Evolutionary conservation across 768 basidiomycete genomes (phyloP).

Genomic region (Stropharia rugosoannulata): DNA sequence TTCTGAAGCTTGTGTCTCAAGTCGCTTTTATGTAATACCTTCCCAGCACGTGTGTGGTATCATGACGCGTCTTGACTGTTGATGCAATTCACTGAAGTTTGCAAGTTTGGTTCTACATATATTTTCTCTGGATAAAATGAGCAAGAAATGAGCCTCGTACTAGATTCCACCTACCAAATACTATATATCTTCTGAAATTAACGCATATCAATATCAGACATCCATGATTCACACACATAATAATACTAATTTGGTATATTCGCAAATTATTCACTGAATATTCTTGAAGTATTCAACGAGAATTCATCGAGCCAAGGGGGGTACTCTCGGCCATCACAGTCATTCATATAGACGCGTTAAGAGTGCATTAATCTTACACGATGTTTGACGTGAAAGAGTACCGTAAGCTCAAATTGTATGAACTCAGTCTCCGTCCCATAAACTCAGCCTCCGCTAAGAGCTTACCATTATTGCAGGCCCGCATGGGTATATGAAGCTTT

Average conservation of each 20-base stretch:
- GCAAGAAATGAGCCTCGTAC: too few species aligned
- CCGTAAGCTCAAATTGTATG: not conserved
- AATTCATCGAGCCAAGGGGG: too few species aligned
- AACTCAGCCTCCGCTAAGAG: not conserved
- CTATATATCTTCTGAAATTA: too few species aligned
- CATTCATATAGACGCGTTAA: too few species aligned
- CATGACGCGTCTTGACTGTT: not conserved
- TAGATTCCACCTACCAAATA: too few species aligned
- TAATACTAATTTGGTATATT: too few species aligned
- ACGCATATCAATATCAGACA: too few species aligned
- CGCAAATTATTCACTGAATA: not conserved
- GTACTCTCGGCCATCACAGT: too few species aligned
- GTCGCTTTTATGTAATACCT: not conserved
- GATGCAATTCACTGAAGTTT: too few species aligned
- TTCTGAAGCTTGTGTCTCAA: not conserved
- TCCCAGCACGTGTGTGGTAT: conserved; percentile 4
- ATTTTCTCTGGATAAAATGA: too few species aligned
- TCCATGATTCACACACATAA: too few species aligned
- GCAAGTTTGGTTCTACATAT: too few species aligned
- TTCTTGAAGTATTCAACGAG: not conserved
- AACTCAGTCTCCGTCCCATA: not conserved
- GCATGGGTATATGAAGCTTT: not conserved
- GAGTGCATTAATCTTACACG: not conserved
- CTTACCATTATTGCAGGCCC: not conserved
- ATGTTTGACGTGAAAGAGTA: not conserved